Evolutionary conservation across 257 asterid genomes (phyloP), one percentile per base, ranked within the genome.

Genomic region (Rauvolfia tetraphylla): DNA sequence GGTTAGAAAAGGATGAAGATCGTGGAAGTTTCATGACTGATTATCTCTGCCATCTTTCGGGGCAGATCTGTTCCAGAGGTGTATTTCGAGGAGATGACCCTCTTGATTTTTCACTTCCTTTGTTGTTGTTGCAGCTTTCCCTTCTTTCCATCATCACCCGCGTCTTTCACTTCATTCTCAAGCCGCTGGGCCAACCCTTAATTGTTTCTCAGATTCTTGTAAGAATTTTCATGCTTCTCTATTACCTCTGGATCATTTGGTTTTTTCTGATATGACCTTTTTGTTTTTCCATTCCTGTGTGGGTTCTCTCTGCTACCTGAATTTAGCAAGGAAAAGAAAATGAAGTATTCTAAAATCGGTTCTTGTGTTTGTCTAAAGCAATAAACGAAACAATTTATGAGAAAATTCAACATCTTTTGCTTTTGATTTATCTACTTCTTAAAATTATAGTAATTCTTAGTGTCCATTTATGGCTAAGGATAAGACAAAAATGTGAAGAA

Each of bases 181-280:
- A 68, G 78, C 92, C 90, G 27, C 41, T 86, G 41, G 88, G 90
- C 78, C 92, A 90, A 71, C 93, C 96, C 79, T 69, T 86, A 76
- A 83, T 88, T 69, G 88, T 90, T 56, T 86, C 92, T 69, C 96
- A 90, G 77, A 90, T 90, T 83, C 87, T 88, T 38, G 96, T 90
- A 78, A 88, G 90, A 13, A 41, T 31, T 51, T 38, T 4, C 48
- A 66, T 66, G 38, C 12, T 53, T 3, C 33, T 31, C 6, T 61
- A 12, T 59, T n/a, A 4, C 4, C n/a, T 76, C 12, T 33, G 38
- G 0, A 34, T 53, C 44, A 14, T 51, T n/a, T 27, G 31, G 11
- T 13, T 65, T 15, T 69, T 76, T 42, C 2, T 41, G 39, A 33
- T n/a, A n/a, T n/a, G 14, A 0, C 0, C 3, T 65, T 31, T 34